These are phyloP conservation scores for Paecilomyces fulvus DNA, from an alignment of 2,329 filamentous ascomycete genomes.

Conservation along the genomic window DNA sequence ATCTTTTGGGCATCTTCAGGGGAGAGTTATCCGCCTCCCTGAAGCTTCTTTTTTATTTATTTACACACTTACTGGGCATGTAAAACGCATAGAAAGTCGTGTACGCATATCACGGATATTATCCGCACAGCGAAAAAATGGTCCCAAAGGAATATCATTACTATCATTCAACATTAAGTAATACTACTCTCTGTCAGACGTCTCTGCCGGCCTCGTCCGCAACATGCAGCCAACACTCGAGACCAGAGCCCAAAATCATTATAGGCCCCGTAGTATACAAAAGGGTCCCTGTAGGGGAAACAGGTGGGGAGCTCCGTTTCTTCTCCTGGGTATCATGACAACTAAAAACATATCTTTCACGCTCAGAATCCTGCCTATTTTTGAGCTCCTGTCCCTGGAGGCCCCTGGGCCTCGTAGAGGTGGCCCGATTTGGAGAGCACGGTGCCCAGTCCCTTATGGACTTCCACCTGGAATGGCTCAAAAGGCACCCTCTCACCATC, in stretches of 20 bases:
- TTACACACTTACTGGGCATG: no score
- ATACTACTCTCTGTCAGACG: background rate
- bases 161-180: background rate
- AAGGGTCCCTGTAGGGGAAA: background rate
- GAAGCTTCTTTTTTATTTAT: no score
- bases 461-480: slow-evolving; percentile 81
- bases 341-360: background rate
- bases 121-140: no score
- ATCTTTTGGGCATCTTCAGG: background rate
- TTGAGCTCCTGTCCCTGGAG: slow-evolving; percentile 3
- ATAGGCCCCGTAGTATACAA: background rate
- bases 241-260: background rate
- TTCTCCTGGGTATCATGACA: background rate
- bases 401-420: slow-evolving; percentile 56
- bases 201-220: background rate
- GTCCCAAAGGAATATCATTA: no score
- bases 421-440: slow-evolving; percentile 69
- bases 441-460: slow-evolving; percentile 73
- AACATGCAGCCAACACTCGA: background rate
- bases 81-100: no score
- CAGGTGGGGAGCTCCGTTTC: background rate
- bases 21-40: background rate
- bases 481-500: slow-evolving; percentile 86
- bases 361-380: background rate
- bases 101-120: no score